These are phyloP conservation scores for Populus hybrid DNA, from an alignment of 441 rosid species.

Conservation along the genomic window DNA sequence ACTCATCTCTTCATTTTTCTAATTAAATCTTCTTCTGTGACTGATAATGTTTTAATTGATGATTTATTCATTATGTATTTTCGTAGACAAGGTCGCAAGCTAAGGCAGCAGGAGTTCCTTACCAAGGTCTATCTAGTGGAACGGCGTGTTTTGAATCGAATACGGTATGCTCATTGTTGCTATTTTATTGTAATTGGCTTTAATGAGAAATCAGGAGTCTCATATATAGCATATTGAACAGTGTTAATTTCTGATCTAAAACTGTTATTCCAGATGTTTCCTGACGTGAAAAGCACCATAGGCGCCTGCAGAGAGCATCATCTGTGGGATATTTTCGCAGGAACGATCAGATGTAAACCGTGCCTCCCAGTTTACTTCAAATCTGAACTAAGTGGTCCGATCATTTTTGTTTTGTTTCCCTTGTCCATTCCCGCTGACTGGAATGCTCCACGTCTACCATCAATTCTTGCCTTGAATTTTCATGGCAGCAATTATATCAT, in stretches of 20 bases:
- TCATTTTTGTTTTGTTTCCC: neutral
- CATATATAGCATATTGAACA: neutral
- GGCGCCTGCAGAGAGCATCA: neutral
- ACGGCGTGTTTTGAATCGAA: conserved; percentile 6
- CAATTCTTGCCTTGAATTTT: neutral
- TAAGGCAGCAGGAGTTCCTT: conserved; percentile 82
- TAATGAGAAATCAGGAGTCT: neutral
- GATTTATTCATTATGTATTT: neutral
- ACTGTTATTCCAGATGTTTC: conserved; percentile 51
- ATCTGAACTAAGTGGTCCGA: neutral
- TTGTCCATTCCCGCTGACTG: neutral
- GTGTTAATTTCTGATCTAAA: neutral
- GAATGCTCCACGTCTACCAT: neutral
- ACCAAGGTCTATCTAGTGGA: conserved; percentile 51
- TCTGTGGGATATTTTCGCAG: neutral
- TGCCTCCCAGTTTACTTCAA: neutral
- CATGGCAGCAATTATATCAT: neutral
- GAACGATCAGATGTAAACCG: neutral
- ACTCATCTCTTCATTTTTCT: neutral
- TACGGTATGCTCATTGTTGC: neutral
- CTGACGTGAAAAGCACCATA: conserved; percentile 50
- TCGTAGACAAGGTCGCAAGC: conserved; percentile 82
- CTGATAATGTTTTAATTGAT: neutral
- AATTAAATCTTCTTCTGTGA: neutral
- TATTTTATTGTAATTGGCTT: neutral